Evolutionary conservation across 225 moss, liverwort and hornwort species (phyloP).

Genomic region (Anthoceros angustus): DNA sequence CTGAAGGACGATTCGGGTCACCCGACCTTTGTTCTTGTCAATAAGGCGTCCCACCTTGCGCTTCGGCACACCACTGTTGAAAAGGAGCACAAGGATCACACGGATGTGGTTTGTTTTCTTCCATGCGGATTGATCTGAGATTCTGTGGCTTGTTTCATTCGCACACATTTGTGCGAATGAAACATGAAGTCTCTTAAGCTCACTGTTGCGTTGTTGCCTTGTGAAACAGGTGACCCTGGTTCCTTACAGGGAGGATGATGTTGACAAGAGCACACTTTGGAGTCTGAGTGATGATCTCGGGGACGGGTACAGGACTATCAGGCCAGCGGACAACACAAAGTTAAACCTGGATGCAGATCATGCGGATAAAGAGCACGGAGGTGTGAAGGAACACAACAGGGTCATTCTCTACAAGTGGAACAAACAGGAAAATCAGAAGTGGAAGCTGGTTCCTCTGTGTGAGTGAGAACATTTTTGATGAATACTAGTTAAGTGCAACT

Average conservation of each 20-base stretch:
- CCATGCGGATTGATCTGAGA: background rate
- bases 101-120: background rate
- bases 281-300: slow-evolving; percentile 3
- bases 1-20: background rate
- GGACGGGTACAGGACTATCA: slow-evolving; percentile 1
- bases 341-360: slow-evolving; percentile 2
- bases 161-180: too few relatives aligned
- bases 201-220: too few relatives aligned
- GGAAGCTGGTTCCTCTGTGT: background rate
- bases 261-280: background rate
- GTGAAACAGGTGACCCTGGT: background rate
- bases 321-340: background rate
- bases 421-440: slow-evolving; percentile 1
- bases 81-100: background rate
- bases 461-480: background rate
- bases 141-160: too few relatives aligned
- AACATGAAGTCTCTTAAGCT: too few relatives aligned
- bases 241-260: background rate
- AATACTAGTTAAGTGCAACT: too few relatives aligned
- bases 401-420: slow-evolving; percentile 5
- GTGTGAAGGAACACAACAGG: slow-evolving; percentile 5
- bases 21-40: background rate
- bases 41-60: background rate
- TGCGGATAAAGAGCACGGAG: slow-evolving; percentile 2
- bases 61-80: background rate